Percentiles rank a stretch among this genome's conserved stretches.
phyloP scores from a whole-genome alignment of 75 land plant species.

The Pinus taeda region DNA sequence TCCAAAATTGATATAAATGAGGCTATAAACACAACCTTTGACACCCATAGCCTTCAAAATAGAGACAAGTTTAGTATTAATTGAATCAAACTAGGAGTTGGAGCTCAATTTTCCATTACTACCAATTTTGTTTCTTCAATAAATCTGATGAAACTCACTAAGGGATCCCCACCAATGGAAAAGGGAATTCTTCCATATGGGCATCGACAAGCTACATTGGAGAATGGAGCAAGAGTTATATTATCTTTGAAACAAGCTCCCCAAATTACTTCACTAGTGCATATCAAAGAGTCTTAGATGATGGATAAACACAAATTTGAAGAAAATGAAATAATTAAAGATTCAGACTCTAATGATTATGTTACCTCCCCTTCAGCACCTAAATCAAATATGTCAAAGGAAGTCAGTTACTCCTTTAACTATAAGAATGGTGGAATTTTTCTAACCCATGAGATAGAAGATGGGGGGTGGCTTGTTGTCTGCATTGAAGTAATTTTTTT shows the following conservation, averaged over 20 bases:
- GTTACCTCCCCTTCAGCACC: no score
- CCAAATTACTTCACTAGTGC: background rate
- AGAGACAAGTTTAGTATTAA: constrained; percentile 1
- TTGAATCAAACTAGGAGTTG: constrained; percentile 13
- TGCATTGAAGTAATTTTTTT: constrained; percentile 43
- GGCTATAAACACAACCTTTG: constrained; percentile 81
- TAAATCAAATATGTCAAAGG: background rate
- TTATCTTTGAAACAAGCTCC: background rate
- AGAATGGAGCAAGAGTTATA: background rate
- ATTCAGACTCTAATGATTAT: background rate
- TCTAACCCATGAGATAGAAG: constrained; percentile 1
- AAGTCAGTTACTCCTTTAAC: background rate
- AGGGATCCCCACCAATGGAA: background rate
- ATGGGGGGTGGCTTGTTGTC: constrained; percentile 71
- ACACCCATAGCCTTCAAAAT: constrained; percentile 38
- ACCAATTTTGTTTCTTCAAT: background rate
- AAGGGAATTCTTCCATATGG: background rate
- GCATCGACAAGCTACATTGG: background rate
- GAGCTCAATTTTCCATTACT: constrained; percentile 2
- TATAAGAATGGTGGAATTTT: background rate
- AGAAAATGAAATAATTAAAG: background rate
- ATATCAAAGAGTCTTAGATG: background rate
- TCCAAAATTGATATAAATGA: constrained; percentile 68
- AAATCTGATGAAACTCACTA: background rate
- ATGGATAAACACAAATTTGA: background rate